Evolutionary conservation across 306 rosid genomes (phyloP), one percentile per base, ranked within the genome.

Genomic region (Trifolium subterraneum): DNA sequence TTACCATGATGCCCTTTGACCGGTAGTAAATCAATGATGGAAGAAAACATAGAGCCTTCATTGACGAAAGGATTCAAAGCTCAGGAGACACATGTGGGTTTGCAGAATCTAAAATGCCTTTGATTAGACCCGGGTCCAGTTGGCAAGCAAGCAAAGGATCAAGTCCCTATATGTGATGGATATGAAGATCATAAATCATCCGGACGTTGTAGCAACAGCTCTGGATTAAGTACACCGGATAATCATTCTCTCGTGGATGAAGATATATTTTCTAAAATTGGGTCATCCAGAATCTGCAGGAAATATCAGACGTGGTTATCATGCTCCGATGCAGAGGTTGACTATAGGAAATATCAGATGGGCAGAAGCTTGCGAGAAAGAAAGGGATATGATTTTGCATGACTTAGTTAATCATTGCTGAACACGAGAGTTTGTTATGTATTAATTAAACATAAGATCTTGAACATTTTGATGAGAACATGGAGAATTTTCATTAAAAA

Each of bases 321-420:
- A 6, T 84, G 96, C 86, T 95, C 99, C 13, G 99, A 95, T 78
- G 99, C 99, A 8, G 98, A 95, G 87, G 77, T 95, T 73, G 99
- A 95, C 82, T 95, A 95, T 76, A 85, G 99, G 74, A 84, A 35
- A 35, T 35, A 35, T 35, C 38, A 35, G 38, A 35, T 97, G 83
- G 93, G 97, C 60, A 89, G 97, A 86, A 90, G 93, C 93, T 80
- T 84, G 70, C 83, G 89, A 69, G 97, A 88, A 80, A 70, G 85
- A 76, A 90, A 85, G 87, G 85, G 79, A 82, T 75, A 84, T 79
- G 75, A 73, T 73, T 67, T 88, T 96, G 97, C 88, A 81, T 77
- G 82, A 79, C 78, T 80, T 65, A 69, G 78, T 74, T 87, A 81
- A 74, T 82, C 82, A 79, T 72, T 76, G 73, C 76, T 45, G 81